A percentile compares a stretch with the other conserved stretches of the same genome.
These are phyloP conservation scores for Macrotyloma uniflorum DNA, from an alignment of 306 rosid species.

Conservation along the genomic window DNA sequence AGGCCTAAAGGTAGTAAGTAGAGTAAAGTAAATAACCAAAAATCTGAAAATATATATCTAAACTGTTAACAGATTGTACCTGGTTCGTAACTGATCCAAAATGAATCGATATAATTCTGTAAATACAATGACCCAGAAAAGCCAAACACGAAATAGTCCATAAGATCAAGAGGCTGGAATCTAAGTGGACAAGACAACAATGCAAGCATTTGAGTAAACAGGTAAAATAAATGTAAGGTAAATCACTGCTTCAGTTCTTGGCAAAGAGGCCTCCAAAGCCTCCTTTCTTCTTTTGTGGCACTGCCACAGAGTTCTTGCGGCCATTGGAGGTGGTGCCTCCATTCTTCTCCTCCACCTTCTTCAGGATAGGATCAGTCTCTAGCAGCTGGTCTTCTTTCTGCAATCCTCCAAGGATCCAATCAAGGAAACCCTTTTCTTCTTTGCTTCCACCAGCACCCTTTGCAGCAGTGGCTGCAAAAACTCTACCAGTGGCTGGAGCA, in stretches of 20 bases:
- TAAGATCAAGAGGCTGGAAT: conserved; percentile 35
- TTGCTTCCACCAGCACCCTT: conserved; percentile 69
- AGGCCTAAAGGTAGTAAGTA: background rate
- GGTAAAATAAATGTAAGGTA: background rate
- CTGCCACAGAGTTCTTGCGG: conserved; percentile 57
- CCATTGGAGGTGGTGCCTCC: conserved; percentile 41
- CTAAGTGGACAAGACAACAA: conserved; percentile 33
- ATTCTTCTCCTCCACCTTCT: conserved; percentile 77
- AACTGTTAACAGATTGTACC: conserved; percentile 26
- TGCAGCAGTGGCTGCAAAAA: conserved; percentile 63
- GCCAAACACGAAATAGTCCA: conserved; percentile 31
- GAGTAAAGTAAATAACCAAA: background rate
- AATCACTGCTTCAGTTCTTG: conserved; percentile 50
- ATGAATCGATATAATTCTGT: conserved; percentile 38
- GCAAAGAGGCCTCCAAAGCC: conserved; percentile 86
- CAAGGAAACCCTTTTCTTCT: conserved; percentile 70
- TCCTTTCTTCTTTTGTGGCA: conserved; percentile 79
- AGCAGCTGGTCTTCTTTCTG: conserved; percentile 74
- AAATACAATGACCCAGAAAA: conserved; percentile 31
- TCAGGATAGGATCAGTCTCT: conserved; percentile 77
- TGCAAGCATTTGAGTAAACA: conserved; percentile 17
- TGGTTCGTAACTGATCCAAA: conserved; percentile 42
- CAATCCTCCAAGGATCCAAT: conserved; percentile 76
- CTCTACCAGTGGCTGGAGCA: conserved; percentile 54
- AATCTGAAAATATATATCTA: background rate